phyloP scores from a whole-genome alignment of 768 basidiomycete genomes.

The Xanthoconium stramineum region DNA sequence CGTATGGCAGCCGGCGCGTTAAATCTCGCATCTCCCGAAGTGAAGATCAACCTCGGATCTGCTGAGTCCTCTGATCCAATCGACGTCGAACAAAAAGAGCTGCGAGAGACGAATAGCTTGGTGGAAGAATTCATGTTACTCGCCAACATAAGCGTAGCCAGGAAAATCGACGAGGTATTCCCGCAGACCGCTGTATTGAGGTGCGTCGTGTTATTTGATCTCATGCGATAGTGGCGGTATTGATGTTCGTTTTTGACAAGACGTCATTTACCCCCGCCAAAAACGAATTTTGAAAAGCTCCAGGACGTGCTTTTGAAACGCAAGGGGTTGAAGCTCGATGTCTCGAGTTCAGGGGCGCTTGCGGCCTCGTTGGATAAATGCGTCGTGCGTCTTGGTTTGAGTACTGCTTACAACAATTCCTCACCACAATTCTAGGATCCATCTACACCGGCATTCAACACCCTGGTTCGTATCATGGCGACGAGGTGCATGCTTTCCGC shows the following conservation, averaged over 20 bases:
- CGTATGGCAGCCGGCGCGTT: slow-evolving; percentile 97
- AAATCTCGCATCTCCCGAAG: slow-evolving; percentile 96
- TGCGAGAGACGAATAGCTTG: slow-evolving; percentile 89
- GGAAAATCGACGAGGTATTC: slow-evolving; percentile 89
- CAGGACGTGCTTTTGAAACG: slow-evolving; percentile 89
- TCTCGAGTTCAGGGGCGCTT: slow-evolving; percentile 86
- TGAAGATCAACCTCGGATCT: slow-evolving; percentile 93
- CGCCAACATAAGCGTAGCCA: slow-evolving; percentile 92
- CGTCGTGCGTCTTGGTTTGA: slow-evolving; percentile 49
- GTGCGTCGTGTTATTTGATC: slow-evolving; percentile 32
- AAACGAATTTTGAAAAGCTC: slow-evolving; percentile 91
- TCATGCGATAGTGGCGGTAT: background rate
- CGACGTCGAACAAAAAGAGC: slow-evolving; percentile 94
- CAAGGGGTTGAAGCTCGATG: slow-evolving; percentile 79
- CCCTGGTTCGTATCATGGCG: slow-evolving; percentile 97
- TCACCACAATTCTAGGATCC: slow-evolving; percentile 55
- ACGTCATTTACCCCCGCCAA: slow-evolving; percentile 89
- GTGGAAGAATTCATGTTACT: slow-evolving; percentile 99
- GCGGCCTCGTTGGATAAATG: slow-evolving; percentile 88
- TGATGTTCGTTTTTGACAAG: slow-evolving; percentile 35
- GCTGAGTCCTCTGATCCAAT: slow-evolving; percentile 93
- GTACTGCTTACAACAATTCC: background rate
- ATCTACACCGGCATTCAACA: slow-evolving; percentile 87
- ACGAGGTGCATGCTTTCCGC: slow-evolving; percentile 98
- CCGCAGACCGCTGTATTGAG: slow-evolving; percentile 93